phyloP scores from a whole-genome alignment of 345 rosid species.

The Erodium maritimum region DNA sequence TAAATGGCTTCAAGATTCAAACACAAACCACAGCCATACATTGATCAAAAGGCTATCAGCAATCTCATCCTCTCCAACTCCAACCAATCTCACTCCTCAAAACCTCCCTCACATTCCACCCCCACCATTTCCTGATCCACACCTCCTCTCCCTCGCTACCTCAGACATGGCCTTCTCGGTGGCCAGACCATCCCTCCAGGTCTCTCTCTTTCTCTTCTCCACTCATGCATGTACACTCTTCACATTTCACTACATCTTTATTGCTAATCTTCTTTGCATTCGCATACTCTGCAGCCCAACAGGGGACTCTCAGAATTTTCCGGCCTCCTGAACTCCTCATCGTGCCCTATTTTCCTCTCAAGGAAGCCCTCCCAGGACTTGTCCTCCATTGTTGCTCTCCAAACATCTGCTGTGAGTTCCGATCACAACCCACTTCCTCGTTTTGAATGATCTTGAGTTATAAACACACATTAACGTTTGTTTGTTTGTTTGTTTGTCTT shows the following conservation, averaged over 20 bases:
- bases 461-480: too few species aligned
- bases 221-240: not conserved
- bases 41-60: constrained; percentile 58
- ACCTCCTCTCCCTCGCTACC: too few species aligned
- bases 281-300: constrained; percentile 24
- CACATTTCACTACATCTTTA: too few species aligned
- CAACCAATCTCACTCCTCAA: not conserved
- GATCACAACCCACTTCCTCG: too few species aligned
- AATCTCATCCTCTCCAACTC: constrained; percentile 58
- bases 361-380: constrained; percentile 66
- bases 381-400: constrained; percentile 51
- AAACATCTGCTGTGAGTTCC: constrained; percentile 68
- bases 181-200: constrained; percentile 85
- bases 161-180: constrained; percentile 68
- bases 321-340: constrained; percentile 52
- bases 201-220: constrained; percentile 11
- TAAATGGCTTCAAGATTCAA: not conserved
- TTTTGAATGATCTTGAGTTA: too few species aligned
- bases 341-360: constrained; percentile 40
- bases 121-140: not conserved
- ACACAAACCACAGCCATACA: constrained; percentile 36
- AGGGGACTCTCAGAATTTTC: constrained; percentile 74
- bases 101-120: not conserved
- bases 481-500: too few species aligned
- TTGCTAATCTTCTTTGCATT: too few species aligned